Evolutionary conservation across 176 grass and related monocot species (phyloP), one percentile per base, ranked within the genome.

Genomic region (Eragrostis nindensis): DNA sequence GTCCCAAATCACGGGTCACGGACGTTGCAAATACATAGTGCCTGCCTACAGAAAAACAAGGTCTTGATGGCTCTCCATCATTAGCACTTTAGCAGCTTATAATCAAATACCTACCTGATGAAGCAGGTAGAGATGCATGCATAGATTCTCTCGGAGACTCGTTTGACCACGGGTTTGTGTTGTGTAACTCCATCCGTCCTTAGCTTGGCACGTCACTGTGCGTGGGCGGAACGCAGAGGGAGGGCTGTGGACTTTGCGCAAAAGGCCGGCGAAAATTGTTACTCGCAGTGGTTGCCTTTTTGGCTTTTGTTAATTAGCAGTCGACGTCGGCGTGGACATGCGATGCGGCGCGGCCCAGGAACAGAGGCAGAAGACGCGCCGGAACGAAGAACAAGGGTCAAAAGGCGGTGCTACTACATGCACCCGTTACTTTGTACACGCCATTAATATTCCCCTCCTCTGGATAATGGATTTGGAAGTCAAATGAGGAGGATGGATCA

Each of bases 161-260:
- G 1, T 15, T 48, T 3, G 46, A 3, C 46, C 46, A 48, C 8
- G n/a, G 55, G 25, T 10, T 27, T 24, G 25, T 5, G 61, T 1
- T 32, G 26, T n/a, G 69, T 48, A 8, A 2, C 70, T 68, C 69
- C 80, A 49, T 40, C 41, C 18, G 44, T 64, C 61, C 47, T 59
- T n/a, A n/a, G n/a, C n/a, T n/a, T 26, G 11, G 19, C 62, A 27
- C 70, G 61, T 80, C 45, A 53, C 10, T 27, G 32, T 40, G 48
- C 18, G 71, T n/a, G 16, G 27, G 18, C 52, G 25, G 68, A 71
- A 49, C 70, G 48, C 48, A 29, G 47, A 3, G n/a, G n/a, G n/a
- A n/a, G n/a, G 69, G 17, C 22, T 21, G 74, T 70, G 52, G 68
- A 79, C 57, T 36, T 68, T 30, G 45, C 67, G 36, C 17, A 65